These are phyloP conservation scores for Alternaria sp. DNA, from an alignment of 2,329 filamentous ascomycete species.

Conservation along the genomic window DNA sequence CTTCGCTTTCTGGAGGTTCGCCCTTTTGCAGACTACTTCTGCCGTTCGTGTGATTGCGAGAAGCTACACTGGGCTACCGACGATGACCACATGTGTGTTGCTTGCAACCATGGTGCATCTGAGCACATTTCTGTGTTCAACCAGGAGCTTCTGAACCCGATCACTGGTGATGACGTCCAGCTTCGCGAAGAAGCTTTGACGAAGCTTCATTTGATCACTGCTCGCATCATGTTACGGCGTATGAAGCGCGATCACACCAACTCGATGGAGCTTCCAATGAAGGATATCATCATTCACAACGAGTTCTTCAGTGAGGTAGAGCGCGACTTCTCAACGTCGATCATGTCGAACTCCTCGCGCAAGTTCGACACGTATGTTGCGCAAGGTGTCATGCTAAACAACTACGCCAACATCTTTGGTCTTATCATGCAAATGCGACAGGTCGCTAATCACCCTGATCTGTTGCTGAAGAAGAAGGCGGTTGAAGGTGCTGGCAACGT, in stretches of 20 bases:
- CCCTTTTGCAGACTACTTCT: conserved; percentile 94
- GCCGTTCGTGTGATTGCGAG: conserved; percentile 84
- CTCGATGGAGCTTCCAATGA: conserved; percentile 95
- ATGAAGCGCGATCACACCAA: conserved; percentile 93
- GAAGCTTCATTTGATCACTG: conserved; percentile 88
- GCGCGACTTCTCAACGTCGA: conserved; percentile 92
- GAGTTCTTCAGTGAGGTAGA: conserved; percentile 98
- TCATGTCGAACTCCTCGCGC: conserved; percentile 90
- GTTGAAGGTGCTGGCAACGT: conserved; percentile 87
- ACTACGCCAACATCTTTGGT: conserved; percentile 97
- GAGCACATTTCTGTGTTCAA: conserved; percentile 87
- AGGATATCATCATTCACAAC: conserved; percentile 89
- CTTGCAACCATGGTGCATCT: conserved; percentile 73
- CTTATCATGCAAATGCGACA: conserved; percentile 99
- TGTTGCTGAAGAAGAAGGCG: conserved; percentile 85
- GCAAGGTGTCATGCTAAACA: conserved; percentile 87
- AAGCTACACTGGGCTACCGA: conserved; percentile 85
- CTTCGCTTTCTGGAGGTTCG: conserved; percentile 88
- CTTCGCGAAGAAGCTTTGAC: conserved; percentile 75
- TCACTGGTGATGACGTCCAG: conserved; percentile 58
- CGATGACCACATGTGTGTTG: conserved; percentile 73
- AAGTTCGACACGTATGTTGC: conserved; percentile 96
- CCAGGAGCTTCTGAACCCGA: conserved; percentile 89
- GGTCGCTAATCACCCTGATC: conserved; percentile 93
- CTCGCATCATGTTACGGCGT: conserved; percentile 93